Conservation (phyloP, 2,329 filamentous ascomycete species). For the Cordyceps sp. region DNA sequence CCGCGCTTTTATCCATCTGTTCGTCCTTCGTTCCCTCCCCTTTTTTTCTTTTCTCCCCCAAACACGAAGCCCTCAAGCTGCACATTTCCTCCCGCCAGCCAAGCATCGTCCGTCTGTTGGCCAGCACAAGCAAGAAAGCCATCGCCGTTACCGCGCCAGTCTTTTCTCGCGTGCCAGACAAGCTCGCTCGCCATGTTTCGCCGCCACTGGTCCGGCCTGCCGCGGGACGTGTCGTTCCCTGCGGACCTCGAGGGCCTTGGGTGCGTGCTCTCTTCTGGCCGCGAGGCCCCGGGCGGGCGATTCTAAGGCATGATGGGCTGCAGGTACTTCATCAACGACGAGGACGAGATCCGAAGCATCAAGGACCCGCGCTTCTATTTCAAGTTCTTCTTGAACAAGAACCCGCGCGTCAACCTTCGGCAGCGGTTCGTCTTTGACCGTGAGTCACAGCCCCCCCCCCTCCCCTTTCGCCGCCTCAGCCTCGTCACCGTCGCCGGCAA, state of each 20-base stretch:
- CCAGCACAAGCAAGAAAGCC: background rate
- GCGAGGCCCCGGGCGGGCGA: no score
- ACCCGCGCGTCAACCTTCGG: conserved; percentile 59
- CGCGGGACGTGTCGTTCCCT: conserved; percentile 51
- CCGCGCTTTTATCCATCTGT: no score
- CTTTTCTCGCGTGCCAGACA: background rate
- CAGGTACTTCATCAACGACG: conserved; percentile 59
- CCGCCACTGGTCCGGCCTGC: conserved; percentile 49
- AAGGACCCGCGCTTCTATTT: conserved; percentile 52
- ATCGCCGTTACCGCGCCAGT: background rate
- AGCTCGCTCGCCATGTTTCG: conserved; percentile 55
- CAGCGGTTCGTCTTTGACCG: conserved; percentile 62
- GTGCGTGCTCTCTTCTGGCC: conserved; percentile 26
- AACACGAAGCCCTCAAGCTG: no score
- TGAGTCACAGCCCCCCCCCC: no score
- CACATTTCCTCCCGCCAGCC: no score
- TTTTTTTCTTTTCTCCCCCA: no score
- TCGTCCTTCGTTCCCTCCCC: no score
- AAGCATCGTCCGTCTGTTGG: no score
- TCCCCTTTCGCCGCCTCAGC: no score
- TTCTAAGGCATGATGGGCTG: background rate
- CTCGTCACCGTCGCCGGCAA: no score
- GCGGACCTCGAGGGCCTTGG: conserved; percentile 53
- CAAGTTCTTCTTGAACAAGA: conserved; percentile 56
- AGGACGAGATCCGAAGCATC: conserved; percentile 59